Conservation (phyloP, 2,329 filamentous ascomycete genomes). For the Colletotrichum sublineola region DNA sequence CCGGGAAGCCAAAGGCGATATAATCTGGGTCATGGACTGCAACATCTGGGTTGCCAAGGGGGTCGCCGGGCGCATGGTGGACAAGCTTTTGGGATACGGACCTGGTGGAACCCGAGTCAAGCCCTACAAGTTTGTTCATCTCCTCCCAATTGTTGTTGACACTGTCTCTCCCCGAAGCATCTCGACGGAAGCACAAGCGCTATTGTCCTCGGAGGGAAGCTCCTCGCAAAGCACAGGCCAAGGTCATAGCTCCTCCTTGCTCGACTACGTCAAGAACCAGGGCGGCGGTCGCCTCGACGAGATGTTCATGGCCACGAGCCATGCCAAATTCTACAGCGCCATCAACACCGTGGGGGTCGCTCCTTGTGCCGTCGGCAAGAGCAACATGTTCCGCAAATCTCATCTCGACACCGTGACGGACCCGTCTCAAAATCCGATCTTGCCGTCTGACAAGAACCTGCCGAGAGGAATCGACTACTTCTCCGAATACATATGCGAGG, state of each 20-base stretch:
- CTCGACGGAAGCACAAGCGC: slow-evolving; percentile 47
- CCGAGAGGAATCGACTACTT: slow-evolving; percentile 88
- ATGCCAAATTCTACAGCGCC: slow-evolving; percentile 97
- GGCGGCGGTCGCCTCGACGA: slow-evolving; percentile 91
- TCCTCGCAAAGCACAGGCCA: slow-evolving; percentile 43
- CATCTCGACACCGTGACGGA: slow-evolving; percentile 83
- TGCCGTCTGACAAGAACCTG: slow-evolving; percentile 56
- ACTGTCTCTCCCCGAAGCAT: slow-evolving; percentile 57
- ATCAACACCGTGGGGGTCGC: slow-evolving; percentile 95
- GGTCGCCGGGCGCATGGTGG: slow-evolving; percentile 89
- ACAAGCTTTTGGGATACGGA: slow-evolving; percentile 80
- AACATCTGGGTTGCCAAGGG: slow-evolving; percentile 92
- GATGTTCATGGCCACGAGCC: slow-evolving; percentile 91
- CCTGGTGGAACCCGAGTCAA: slow-evolving; percentile 60
- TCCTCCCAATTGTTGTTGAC: slow-evolving; percentile 91
- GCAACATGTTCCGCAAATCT: slow-evolving; percentile 96
- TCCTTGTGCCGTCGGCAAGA: slow-evolving; percentile 95
- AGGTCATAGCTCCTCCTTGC: slow-evolving; percentile 41
- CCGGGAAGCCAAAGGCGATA: slow-evolving; percentile 85
- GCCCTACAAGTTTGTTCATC: slow-evolving; percentile 93
- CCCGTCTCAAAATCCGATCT: slow-evolving; percentile 59
- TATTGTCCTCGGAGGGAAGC: slow-evolving; percentile 53
- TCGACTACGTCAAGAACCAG: slow-evolving; percentile 52
- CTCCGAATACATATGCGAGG: slow-evolving; percentile 96
- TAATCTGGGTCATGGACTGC: slow-evolving; percentile 96